Evolutionary conservation across 257 asterid species (phyloP), one percentile per base, ranked within the genome.

Genomic region (Ilex asprella): DNA sequence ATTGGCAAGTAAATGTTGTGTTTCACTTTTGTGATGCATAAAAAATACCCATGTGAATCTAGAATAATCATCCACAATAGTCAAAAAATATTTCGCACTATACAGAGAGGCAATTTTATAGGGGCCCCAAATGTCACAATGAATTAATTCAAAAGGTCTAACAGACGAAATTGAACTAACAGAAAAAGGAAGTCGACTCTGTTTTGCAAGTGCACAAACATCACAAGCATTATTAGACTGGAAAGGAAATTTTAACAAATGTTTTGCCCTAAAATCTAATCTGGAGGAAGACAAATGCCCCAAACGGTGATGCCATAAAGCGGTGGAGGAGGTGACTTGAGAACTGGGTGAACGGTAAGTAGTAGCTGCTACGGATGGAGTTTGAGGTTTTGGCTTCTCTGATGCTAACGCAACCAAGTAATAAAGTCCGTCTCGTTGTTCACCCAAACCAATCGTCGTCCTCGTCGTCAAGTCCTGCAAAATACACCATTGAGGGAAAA

Each of bases 11-110:
- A 39, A 14, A n/a, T 60, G 64, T 60, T 60, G 64, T 60, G 64
- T 43, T 60, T 60, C 53, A 60, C 35, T 39, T 39, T 60, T 60
- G 32, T 41, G 31, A 16, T 60, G 64, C 53, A 60, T 41, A 60
- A 60, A 43, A 43, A 41, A 41, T 8, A 27, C 64, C 55, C 16
- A 50, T 11, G 55, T 50, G 13, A 11, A 50, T 50, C 16, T n/a
- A 14, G 55, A 11, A 50, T 6, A 50, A 50, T 50, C 21, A n/a
- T 21, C 55, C 55, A n/a, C 7, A 12, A 61, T 30, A 29, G 27
- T 27, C 43, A 47, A 46, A 30, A 9, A 50, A 50, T 50, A 50
- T 11, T 50, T 50, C 5, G 15, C 55, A 12, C 55, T 2, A 50
- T 2, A 11, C 2, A 50, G 55, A 50, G 55, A 11, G 15, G 16